Evolutionary conservation across 73 alveolate genomes (phyloP), one percentile per base, ranked within the genome.

Genomic region (Blepharisma stoltei): DNA sequence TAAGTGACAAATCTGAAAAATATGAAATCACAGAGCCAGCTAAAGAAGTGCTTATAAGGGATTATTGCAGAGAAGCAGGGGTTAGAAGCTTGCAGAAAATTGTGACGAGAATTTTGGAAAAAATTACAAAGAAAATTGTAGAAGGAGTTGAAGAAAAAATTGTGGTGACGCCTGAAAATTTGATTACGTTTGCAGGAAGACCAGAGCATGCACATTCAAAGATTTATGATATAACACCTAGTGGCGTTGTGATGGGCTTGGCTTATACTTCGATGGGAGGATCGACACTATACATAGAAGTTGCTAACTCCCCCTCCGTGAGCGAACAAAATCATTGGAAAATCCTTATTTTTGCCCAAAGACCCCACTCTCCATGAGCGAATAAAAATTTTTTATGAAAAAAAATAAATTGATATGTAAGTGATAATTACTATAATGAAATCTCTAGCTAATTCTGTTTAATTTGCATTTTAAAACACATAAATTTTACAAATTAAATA

Each of bases 41-140:
- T 14, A 81, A 71, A 46, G 86, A 88, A 73, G 46, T 81, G n/a
- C 73, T 88, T 38, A 88, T 88, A 55, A 80, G 82, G 54, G 88
- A 88, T 83, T 91, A 91, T 67, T 85, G 95, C 88, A 25, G 97
- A 11, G 89, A 92, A 92, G 93, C 97, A 0, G 97, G 97, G 9
- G 95, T 91, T 60, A 75, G 97, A 25, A 85, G 88, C 27, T 81
- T 91, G 49, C 93, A 88, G 85, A 81, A 87, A 70, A 78, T 73
- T 77, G 75, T 88, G 49, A 89, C 90, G 71, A 84, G 88, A 44
- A 80, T 91, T 21, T 65, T 79, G 71, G 93, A 92, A 48, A 91
- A 88, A 81, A 32, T 85, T 18, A 92, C 95, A 43, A 83, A 65
- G 67, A 55, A 86, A 41, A 80, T 88, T 43, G 97, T 91, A 32